These are phyloP conservation scores for Lachnellula subtilissima DNA, from an alignment of 2,329 filamentous ascomycete species.

Conservation along the genomic window DNA sequence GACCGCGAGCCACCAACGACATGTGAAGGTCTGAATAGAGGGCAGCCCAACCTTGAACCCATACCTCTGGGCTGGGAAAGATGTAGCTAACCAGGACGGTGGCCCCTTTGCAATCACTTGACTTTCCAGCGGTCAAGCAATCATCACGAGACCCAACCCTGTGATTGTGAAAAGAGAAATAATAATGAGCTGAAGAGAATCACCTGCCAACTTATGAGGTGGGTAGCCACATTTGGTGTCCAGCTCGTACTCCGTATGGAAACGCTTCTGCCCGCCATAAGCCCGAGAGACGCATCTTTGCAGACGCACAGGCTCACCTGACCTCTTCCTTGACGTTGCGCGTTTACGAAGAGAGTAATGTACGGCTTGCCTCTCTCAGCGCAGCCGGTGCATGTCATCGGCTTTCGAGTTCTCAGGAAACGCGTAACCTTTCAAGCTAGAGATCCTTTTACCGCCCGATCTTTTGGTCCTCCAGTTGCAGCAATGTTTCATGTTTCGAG, in stretches of 20 bases:
- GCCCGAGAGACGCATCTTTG: conserved; percentile 6
- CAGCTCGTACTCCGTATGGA: neutral
- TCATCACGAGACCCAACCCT: conserved; percentile 5
- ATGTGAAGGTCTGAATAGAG: neutral
- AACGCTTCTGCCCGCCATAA: conserved; percentile 7
- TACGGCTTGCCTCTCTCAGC: neutral
- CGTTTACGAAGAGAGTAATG: neutral
- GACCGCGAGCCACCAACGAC: neutral
- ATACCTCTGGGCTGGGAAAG: neutral
- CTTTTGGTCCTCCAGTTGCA: neutral
- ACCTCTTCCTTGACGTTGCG: conserved; percentile 2
- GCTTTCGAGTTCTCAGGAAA: conserved; percentile 1
- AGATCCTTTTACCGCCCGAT: neutral
- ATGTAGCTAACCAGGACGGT: neutral
- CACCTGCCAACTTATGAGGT: conserved; percentile 3
- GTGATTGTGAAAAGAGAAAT: neutral
- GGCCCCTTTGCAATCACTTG: conserved; percentile 1
- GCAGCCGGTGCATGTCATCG: conserved; percentile 5
- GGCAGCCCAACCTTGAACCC: neutral
- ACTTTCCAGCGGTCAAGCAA: neutral
- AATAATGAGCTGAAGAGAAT: neutral
- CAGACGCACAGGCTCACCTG: conserved; percentile 4
- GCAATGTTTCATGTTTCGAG: conserved; percentile 3
- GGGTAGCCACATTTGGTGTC: neutral
- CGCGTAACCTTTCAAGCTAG: neutral